Evolutionary conservation across 163 green algal genomes (phyloP), one percentile per base, ranked within the genome.

Genomic region (Coccomyxa subellipsoidea): DNA sequence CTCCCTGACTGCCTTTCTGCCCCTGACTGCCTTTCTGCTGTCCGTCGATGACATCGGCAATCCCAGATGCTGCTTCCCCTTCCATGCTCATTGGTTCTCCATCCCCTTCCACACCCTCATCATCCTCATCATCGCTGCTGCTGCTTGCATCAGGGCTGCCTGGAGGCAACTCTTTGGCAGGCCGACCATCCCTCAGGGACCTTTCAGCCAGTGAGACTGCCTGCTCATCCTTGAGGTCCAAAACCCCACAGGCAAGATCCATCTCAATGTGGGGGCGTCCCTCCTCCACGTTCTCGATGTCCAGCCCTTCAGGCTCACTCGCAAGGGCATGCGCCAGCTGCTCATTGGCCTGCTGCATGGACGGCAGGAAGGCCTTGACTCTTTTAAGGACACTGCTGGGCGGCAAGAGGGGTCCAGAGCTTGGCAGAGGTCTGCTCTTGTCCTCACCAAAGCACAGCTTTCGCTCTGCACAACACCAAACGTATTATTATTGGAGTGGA

Each of bases 221-320:
- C 7, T 10, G 18, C 31, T 27, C 32, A 34, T 77, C 70, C 32
- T 77, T 77, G 27, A 77, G 34, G 32, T 77, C 70, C 70, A 85
- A 7, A 4, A 85, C 38, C 27, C 81, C 81, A 59, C 76, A 82
- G 4, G 81, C 81, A n/a, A 85, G 70, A 37, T 85, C 76, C 81
- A 85, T 85, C 31, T 85, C 76, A 12, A 85, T 53, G 38, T 85
- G 81, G 12, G 47, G 59, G 7, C 15, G 7, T 15, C 27, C 78
- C 54, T 47, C 34, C 25, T 54, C 59, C 0, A 82, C 34, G 18
- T 2, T 37, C 34, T 82, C 78, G 23, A 82, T 75, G 35, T 82
- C 35, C 23, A 36, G 35, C 21, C 12, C 32, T n/a, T 32, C 37
- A 25, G 29, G 59, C 37, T 37, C 36, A 15, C 4, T 54, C 12